These are phyloP conservation scores for Geotrichum australiense DNA, from an alignment of 1,139 yeast genomes.

Conservation along the genomic window DNA sequence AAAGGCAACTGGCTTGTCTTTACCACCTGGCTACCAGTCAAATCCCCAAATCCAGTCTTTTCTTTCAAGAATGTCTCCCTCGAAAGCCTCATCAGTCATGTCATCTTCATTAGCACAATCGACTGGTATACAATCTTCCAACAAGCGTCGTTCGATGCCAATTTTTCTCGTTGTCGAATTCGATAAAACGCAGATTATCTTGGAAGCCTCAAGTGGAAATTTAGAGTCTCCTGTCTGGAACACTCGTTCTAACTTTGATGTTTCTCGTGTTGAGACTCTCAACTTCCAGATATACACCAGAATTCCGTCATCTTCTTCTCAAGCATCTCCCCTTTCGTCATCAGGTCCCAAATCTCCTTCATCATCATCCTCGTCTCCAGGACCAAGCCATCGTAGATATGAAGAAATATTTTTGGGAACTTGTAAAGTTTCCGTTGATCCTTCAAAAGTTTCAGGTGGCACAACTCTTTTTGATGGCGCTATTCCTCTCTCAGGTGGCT, in stretches of 20 bases:
- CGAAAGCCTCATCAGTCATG: slow-evolving; percentile 15
- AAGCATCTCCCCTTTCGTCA: slow-evolving; percentile 9
- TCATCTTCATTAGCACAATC: slow-evolving; percentile 19
- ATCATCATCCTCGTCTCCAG: background rate
- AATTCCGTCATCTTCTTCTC: slow-evolving; percentile 42
- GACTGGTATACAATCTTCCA: slow-evolving; percentile 4
- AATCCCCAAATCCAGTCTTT: slow-evolving; percentile 14
- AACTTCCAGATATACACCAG: slow-evolving; percentile 70
- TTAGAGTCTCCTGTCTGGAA: slow-evolving; percentile 66
- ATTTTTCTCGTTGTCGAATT: slow-evolving; percentile 40
- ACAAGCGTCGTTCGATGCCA: slow-evolving; percentile 28
- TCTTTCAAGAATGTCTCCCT: slow-evolving; percentile 12
- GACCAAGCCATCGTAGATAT: slow-evolving; percentile 18
- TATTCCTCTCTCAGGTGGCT: slow-evolving; percentile 33
- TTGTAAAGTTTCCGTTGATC: slow-evolving; percentile 25
- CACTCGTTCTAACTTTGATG: slow-evolving; percentile 86
- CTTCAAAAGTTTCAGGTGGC: slow-evolving; percentile 20
- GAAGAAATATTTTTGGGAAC: slow-evolving; percentile 39
- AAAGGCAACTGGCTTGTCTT: slow-evolving; percentile 50
- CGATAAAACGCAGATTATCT: slow-evolving; percentile 61
- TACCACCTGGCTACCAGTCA: slow-evolving; percentile 46
- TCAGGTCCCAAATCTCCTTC: slow-evolving; percentile 11
- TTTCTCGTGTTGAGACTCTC: slow-evolving; percentile 54
- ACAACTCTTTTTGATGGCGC: slow-evolving; percentile 26
- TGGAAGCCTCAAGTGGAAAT: slow-evolving; percentile 73